Evolutionary conservation across 805 yeast genomes (phyloP).

Genomic region (Nakazawaea wyomingensis): DNA sequence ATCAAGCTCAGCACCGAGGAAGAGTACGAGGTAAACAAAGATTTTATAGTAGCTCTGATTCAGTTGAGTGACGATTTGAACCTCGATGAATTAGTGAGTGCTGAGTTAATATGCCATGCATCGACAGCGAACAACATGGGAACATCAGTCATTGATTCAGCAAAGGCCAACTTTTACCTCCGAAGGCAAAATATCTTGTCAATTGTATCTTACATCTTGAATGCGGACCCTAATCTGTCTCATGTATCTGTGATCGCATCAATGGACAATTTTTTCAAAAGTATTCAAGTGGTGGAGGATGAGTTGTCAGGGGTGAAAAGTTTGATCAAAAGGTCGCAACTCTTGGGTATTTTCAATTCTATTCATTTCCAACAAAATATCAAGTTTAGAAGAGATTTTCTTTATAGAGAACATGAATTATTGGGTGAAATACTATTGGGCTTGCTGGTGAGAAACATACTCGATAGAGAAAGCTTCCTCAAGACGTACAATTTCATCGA

Average conservation of each 20-base stretch:
- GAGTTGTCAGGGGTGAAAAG: conserved; percentile 52
- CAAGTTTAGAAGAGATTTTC: conserved; percentile 54
- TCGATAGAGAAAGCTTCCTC: conserved; percentile 28
- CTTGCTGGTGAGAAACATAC: conserved; percentile 34
- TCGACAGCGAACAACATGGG: conserved; percentile 38
- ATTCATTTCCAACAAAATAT: conserved; percentile 42
- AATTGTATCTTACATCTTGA: conserved; percentile 39
- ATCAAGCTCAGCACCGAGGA: conserved; percentile 49
- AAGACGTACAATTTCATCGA: conserved; percentile 41
- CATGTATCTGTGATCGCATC: conserved; percentile 11
- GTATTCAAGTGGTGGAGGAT: conserved; percentile 55
- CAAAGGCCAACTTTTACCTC: conserved; percentile 60
- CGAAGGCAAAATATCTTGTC: conserved; percentile 73
- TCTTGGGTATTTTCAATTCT: conserved; percentile 45
- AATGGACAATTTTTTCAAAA: conserved; percentile 40
- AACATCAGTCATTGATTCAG: conserved; percentile 48
- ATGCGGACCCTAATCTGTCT: conserved; percentile 18
- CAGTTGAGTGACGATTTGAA: conserved; percentile 59
- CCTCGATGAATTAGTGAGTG: conserved; percentile 72
- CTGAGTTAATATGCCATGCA: conserved; percentile 58
- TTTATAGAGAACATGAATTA: conserved; percentile 63
- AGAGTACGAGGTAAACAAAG: conserved; percentile 56
- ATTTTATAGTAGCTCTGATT: conserved; percentile 57
- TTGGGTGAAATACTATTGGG: conserved; percentile 63
- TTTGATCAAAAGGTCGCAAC: conserved; percentile 42